These are phyloP conservation scores for Lentinula detonsa DNA, from an alignment of 768 basidiomycete species.

Conservation along the genomic window DNA sequence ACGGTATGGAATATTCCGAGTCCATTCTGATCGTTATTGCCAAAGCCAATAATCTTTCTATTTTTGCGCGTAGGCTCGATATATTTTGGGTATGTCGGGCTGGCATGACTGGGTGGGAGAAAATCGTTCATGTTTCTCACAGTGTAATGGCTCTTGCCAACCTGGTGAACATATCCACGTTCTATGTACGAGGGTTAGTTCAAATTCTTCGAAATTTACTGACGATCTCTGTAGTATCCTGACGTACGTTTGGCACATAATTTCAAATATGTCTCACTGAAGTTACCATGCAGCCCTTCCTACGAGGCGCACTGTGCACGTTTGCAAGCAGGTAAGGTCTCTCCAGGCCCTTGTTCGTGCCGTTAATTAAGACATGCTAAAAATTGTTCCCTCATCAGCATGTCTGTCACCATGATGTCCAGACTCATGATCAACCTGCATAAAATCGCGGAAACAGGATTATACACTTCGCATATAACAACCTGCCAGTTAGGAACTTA, in stretches of 20 bases:
- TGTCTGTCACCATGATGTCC: slow-evolving; percentile 4
- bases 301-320: slow-evolving; percentile 1
- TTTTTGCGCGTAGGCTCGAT: not conserved
- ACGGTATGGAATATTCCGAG: not conserved
- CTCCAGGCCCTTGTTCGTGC: not conserved
- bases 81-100: slow-evolving; percentile 4
- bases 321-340: slow-evolving; percentile 2
- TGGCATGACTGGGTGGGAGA: not conserved
- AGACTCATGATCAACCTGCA: slow-evolving; percentile 7
- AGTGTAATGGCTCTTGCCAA: slow-evolving; percentile 7
- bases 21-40: not conserved
- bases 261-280: not conserved
- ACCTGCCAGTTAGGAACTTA: not conserved
- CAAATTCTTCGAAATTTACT: not conserved
- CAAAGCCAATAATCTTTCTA: not conserved
- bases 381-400: not conserved
- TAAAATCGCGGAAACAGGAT: not conserved
- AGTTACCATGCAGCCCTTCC: not conserved
- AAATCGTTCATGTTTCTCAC: not conserved
- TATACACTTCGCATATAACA: slow-evolving; percentile 4
- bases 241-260: not conserved
- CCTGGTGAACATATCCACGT: slow-evolving; percentile 3
- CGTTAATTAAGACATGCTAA: not conserved
- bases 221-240: not conserved
- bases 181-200: not conserved